Conservation (phyloP, 352 stramenopile genomes). For the Aphanomyces astaci region DNA sequence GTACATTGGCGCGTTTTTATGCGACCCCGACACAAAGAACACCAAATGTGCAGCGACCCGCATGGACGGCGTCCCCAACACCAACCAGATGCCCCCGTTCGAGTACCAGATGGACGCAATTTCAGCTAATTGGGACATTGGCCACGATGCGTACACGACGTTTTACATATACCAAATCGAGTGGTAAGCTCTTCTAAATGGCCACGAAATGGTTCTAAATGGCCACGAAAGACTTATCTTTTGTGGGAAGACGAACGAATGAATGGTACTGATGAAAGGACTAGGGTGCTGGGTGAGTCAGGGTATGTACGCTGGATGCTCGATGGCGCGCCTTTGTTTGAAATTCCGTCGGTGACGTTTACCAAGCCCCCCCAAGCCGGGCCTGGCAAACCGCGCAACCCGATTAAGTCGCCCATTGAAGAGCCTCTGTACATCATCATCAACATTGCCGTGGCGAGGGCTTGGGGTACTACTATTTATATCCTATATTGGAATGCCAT, state of each 20-base stretch:
- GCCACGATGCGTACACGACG: constrained; percentile 50
- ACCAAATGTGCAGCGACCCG: constrained; percentile 25
- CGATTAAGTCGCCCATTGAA: constrained; percentile 75
- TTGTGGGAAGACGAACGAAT: too few relatives aligned
- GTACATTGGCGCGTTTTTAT: constrained; percentile 48
- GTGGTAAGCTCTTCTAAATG: constrained; percentile 11
- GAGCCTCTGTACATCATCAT: constrained; percentile 90
- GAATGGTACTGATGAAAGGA: too few relatives aligned
- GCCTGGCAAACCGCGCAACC: constrained; percentile 32
- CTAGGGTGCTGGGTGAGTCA: constrained; percentile 37
- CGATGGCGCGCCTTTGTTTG: constrained; percentile 73
- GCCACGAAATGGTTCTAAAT: too few relatives aligned
- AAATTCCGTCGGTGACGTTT: constrained; percentile 50
- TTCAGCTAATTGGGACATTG: constrained; percentile 71
- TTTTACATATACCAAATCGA: constrained; percentile 34
- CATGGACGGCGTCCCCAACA: constrained; percentile 31
- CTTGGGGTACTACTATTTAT: constrained; percentile 28
- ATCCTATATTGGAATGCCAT: too few relatives aligned
- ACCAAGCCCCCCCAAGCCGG: constrained; percentile 32
- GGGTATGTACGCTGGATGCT: constrained; percentile 49
- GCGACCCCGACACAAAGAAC: constrained; percentile 39
- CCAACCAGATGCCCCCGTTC: constrained; percentile 44
- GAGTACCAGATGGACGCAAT: constrained; percentile 72
- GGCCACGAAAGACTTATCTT: too few relatives aligned
- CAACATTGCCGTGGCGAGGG: constrained; percentile 88